phyloP scores from a whole-genome alignment of 139 green algal species.

The Eudorina sp. region DNA sequence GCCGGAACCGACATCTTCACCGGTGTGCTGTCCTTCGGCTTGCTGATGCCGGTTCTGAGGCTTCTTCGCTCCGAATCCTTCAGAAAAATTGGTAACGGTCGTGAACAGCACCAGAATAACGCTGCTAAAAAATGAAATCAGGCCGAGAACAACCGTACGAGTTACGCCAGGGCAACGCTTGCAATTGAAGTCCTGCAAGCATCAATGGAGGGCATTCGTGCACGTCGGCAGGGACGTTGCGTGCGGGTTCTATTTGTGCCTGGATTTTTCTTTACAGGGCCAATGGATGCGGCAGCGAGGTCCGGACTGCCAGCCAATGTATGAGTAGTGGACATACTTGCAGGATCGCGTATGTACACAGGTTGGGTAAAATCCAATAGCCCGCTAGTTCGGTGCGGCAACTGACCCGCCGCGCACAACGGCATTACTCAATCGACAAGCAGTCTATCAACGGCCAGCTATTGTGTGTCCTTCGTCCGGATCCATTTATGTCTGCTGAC shows the following conservation, averaged over 20 bases:
- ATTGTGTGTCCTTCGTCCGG: no score
- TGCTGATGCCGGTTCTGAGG: not conserved
- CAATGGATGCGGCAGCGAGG: not conserved
- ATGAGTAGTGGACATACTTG: not conserved
- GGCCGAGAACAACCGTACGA: not conserved
- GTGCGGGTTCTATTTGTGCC: no score
- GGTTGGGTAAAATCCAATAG: no score
- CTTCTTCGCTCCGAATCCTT: not conserved
- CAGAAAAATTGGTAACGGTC: slow-evolving; percentile 9
- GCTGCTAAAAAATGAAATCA: slow-evolving; percentile 11
- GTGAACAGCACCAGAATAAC: slow-evolving; percentile 29
- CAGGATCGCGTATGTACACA: not conserved
- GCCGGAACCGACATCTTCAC: no score
- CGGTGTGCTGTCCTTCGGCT: not conserved
- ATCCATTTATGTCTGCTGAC: no score
- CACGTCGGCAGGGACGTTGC: not conserved
- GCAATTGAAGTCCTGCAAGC: slow-evolving; percentile 6
- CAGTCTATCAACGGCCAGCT: no score
- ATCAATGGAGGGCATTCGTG: not conserved
- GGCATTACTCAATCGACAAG: no score
- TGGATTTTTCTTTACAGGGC: not conserved
- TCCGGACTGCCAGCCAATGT: not conserved
- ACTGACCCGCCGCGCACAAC: no score
- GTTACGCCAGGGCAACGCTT: not conserved
- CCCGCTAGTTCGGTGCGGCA: no score